Base-by-base conservation (phyloP, 495 filamentous ascomycete species). In the Glarea lozoyensis region DNA sequence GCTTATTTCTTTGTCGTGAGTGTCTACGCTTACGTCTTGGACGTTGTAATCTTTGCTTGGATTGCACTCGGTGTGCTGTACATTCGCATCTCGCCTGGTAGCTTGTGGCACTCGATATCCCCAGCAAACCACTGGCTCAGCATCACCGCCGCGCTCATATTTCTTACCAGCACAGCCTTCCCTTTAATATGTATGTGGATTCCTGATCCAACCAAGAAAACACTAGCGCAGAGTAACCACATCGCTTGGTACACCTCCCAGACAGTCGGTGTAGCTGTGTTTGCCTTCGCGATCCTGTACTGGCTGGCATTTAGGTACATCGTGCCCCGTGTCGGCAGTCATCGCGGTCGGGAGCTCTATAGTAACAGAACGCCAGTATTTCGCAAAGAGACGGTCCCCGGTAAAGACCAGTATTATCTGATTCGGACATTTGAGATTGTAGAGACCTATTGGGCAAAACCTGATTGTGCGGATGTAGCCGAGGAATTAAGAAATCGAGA, bases 1-100 rank as follows among this genome's bases (percentile, higher is more conserved):
- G n/a, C n/a, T n/a, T 63, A 63, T 33, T 20, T 23, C 2, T 12
- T 62, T 3, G 46, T 64, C 11, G 46, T 64, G 1, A 16, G 40
- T 3, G 35, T 65, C 4, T 65, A 65, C 45, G 38, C 46, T 15
- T 65, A 61, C 37, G 43, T 46, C 15, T 17, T 65, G 1, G 43
- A 57, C 19, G 22, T 31, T 2, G 9, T 46, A 10, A 19, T 46
- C 18, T 34, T 31, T 5, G 32, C 38, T 20, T 13, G 32, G 3
- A 46, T 51, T n/a, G 48, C 30, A 1, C 15, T 46, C 20, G 48
- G 48, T n/a, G 22, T 51, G 37, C 32, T 51, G 16, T 27, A 37
- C 9, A 20, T 51, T 2, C 36, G 43, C 18, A 46, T 51, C 27
- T 40, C 23, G 10, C 22, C 24, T 15, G 29, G 39, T 11, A 21